These are phyloP conservation scores for Saccharomycopsis sp. DNA, from an alignment of 805 yeast species.

Conservation along the genomic window DNA sequence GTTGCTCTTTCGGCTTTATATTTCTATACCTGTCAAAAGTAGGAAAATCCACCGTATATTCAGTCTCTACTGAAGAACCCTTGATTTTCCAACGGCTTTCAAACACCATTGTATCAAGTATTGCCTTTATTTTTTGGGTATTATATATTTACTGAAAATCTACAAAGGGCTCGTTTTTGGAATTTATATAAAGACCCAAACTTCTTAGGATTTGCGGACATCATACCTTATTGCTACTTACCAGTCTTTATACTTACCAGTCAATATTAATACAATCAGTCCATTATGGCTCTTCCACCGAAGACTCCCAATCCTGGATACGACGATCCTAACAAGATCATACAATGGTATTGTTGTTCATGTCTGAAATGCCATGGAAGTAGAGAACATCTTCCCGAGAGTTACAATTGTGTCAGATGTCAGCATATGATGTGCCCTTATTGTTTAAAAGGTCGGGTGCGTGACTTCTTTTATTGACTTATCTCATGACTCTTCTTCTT, in stretches of 20 bases:
- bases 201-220: too few relatives aligned
- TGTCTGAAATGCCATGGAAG: slow-evolving; percentile 19
- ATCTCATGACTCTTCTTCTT: not conserved
- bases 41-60: too few relatives aligned
- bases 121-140: too few relatives aligned
- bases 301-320: slow-evolving; percentile 20
- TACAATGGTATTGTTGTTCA: slow-evolving; percentile 19
- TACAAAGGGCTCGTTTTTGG: too few relatives aligned
- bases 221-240: too few relatives aligned
- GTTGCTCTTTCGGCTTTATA: too few relatives aligned
- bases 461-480: slow-evolving; percentile 13
- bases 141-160: not conserved
- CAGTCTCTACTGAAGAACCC: too few relatives aligned
- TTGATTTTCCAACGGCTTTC: too few relatives aligned
- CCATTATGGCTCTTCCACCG: slow-evolving; percentile 1
- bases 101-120: not conserved
- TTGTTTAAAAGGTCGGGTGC: slow-evolving; percentile 17
- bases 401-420: slow-evolving; percentile 14
- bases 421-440: slow-evolving; percentile 20
- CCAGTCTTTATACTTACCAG: too few relatives aligned
- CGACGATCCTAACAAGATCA: slow-evolving; percentile 15
- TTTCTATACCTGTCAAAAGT: not conserved
- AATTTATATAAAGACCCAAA: too few relatives aligned
- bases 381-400: slow-evolving; percentile 10
- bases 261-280: too few relatives aligned